phyloP scores from a whole-genome alignment of 2,329 filamentous ascomycete species.

The Herpomyces periplanetae region DNA sequence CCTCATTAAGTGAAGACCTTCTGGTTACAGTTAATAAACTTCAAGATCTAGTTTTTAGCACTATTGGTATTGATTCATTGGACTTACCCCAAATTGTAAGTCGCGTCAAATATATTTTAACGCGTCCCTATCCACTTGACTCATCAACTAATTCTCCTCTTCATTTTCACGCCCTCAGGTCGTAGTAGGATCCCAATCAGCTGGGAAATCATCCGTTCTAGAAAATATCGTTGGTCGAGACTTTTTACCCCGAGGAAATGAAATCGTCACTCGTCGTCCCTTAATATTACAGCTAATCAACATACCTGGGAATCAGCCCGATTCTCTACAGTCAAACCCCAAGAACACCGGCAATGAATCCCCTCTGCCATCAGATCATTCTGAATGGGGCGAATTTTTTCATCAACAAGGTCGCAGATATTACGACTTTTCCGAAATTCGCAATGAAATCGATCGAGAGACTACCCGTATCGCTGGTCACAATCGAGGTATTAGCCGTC shows the following conservation, averaged over 20 bases:
- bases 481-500: constrained; percentile 92
- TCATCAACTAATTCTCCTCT: constrained; percentile 4
- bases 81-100: constrained; percentile 90
- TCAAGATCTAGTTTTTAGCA: constrained; percentile 96
- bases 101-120: constrained; percentile 4
- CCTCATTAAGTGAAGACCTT: constrained; percentile 75
- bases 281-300: constrained; percentile 96
- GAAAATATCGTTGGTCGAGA: constrained; percentile 96
- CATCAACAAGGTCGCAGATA: constrained; percentile 65
- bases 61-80: constrained; percentile 88
- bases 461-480: constrained; percentile 71
- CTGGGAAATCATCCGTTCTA: constrained; percentile 86
- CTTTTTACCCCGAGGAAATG: constrained; percentile 76
- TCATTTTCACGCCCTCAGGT: constrained; percentile 16
- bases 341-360: constrained; percentile 21
- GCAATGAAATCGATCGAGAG: constrained; percentile 85
- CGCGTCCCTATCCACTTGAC: constrained; percentile 2
- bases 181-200: constrained; percentile 88
- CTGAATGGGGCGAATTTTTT: constrained; percentile 77
- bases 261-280: constrained; percentile 73
- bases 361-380: constrained; percentile 19
- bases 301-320: constrained; percentile 29
- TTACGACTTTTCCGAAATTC: constrained; percentile 67
- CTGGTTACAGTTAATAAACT: constrained; percentile 87
- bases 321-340: too few species aligned